These are phyloP conservation scores for Acanthamoeba quina DNA, from an alignment of 208 protist genomes.

Conservation along the genomic window DNA sequence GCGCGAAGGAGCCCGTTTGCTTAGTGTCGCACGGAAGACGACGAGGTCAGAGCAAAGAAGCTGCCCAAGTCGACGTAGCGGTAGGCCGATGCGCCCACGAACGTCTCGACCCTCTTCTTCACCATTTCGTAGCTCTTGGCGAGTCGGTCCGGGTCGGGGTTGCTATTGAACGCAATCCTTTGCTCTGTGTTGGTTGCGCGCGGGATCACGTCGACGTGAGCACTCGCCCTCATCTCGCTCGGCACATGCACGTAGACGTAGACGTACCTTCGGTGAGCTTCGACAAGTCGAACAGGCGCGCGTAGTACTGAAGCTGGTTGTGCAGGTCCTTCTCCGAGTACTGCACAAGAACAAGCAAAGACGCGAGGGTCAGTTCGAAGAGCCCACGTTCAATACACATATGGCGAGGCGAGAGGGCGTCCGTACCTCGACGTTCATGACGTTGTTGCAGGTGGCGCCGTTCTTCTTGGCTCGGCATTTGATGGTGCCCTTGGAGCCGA, in stretches of 20 bases:
- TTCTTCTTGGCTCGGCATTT: slow-evolving; percentile 23
- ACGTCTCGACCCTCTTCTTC: slow-evolving; percentile 2
- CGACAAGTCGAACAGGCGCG: slow-evolving; percentile 1
- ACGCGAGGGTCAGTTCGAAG: background rate
- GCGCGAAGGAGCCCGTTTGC: no score
- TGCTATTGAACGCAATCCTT: background rate
- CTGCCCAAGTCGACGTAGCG: slow-evolving; percentile 22
- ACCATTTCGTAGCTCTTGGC: background rate
- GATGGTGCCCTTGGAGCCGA: slow-evolving; percentile 26
- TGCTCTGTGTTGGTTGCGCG: background rate
- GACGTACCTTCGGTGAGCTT: background rate
- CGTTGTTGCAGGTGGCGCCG: background rate
- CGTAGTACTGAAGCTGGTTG: slow-evolving; percentile 16
- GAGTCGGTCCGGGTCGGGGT: background rate
- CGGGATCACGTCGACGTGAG: no score
- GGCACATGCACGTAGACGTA: background rate
- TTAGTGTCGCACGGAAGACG: background rate
- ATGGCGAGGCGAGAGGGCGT: background rate
- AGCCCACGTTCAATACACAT: background rate
- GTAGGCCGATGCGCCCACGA: slow-evolving; percentile 8
- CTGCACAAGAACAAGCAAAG: background rate
- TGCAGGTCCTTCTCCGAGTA: slow-evolving; percentile 49
- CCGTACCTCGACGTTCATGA: background rate
- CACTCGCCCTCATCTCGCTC: no score
- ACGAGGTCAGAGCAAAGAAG: slow-evolving; percentile 19